phyloP scores from a whole-genome alignment of 2,329 filamentous ascomycete genomes.

The Fusarium dimerum region DNA sequence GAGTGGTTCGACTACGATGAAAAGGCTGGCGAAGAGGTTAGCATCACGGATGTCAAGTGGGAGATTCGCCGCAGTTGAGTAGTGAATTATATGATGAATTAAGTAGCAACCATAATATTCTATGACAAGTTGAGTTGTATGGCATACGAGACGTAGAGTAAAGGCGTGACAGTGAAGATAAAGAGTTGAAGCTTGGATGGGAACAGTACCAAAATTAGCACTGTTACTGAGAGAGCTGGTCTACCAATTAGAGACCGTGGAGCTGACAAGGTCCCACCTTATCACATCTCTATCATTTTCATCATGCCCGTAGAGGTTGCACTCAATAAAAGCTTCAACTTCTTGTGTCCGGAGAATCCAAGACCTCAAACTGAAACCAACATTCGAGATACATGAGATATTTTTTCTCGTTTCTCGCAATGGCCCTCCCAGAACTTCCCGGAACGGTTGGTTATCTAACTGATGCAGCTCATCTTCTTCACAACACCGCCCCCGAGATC shows the following conservation, averaged over 20 bases:
- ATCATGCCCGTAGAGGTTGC: not conserved
- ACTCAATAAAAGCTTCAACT: not conserved
- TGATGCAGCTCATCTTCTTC: slow-evolving; percentile 60
- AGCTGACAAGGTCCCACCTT: too few relatives aligned
- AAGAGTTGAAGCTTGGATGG: too few relatives aligned
- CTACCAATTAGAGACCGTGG: not conserved
- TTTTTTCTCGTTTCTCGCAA: not conserved
- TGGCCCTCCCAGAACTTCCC: slow-evolving; percentile 25
- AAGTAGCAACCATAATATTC: not conserved
- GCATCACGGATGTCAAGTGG: slow-evolving; percentile 88
- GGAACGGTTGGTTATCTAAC: slow-evolving; percentile 49
- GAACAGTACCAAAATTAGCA: too few relatives aligned
- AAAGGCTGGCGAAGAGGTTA: slow-evolving; percentile 88
- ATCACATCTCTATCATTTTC: too few relatives aligned
- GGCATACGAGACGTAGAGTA: too few relatives aligned
- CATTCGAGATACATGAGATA: not conserved
- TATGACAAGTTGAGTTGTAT: too few relatives aligned
- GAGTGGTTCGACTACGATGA: slow-evolving; percentile 99
- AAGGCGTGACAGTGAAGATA: too few relatives aligned
- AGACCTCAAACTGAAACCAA: not conserved
- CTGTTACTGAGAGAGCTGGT: not conserved
- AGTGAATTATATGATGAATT: not conserved
- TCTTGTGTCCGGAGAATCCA: not conserved
- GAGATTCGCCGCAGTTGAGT: slow-evolving; percentile 63
- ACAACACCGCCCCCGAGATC: slow-evolving; percentile 52